Evolutionary conservation across 2,329 filamentous ascomycete genomes (phyloP).

Genomic region (Aureobasidium pullulans): DNA sequence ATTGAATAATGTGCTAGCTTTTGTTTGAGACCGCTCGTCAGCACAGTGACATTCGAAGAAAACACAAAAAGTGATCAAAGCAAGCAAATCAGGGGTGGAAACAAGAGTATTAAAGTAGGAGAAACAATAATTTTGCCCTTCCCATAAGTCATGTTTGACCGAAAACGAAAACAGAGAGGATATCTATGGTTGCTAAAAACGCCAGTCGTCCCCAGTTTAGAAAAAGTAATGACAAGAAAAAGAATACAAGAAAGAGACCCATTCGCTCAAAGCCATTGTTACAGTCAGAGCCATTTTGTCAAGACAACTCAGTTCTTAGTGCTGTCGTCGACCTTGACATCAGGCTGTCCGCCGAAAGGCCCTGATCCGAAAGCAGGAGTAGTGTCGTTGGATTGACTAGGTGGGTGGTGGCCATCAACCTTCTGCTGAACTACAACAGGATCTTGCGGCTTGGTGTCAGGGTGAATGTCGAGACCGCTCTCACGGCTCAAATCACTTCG

Average conservation of each 20-base stretch:
- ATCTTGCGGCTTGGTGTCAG: slow-evolving; percentile 42
- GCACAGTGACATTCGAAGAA: background rate
- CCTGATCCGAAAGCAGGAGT: slow-evolving; percentile 37
- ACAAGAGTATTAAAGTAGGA: background rate
- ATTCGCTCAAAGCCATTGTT: background rate
- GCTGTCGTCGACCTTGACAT: background rate
- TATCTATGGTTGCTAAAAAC: slow-evolving; percentile 1
- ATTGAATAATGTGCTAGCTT: background rate
- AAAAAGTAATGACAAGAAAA: background rate
- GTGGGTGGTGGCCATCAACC: slow-evolving; percentile 29
- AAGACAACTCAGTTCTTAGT: background rate
- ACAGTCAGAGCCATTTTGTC: background rate
- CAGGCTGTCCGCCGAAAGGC: slow-evolving; percentile 35
- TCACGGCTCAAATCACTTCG: slow-evolving; percentile 24
- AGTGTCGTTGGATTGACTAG: slow-evolving; percentile 37
- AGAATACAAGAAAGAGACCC: background rate
- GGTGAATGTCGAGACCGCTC: slow-evolving; percentile 40
- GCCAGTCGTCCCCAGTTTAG: background rate
- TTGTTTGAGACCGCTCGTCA: background rate
- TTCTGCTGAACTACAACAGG: slow-evolving; percentile 36
- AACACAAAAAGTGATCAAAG: background rate
- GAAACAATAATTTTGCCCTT: background rate
- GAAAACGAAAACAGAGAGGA: background rate
- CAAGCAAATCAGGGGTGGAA: background rate
- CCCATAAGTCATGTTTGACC: background rate